Conservation (phyloP, 1,284 basidiomycete genomes). For the Serendipita sp. region DNA sequence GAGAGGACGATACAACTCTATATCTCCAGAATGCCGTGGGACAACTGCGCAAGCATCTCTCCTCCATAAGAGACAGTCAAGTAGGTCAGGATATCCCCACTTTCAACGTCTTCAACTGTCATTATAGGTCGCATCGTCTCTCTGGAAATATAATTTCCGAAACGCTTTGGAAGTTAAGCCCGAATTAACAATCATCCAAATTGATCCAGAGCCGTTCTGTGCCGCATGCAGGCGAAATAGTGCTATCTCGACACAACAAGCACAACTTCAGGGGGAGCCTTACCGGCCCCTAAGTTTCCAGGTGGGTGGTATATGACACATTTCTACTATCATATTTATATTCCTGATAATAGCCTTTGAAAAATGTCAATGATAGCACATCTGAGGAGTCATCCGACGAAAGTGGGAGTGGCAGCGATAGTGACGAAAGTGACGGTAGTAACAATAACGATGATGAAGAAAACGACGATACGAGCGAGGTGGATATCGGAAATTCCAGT, state of each 20-base stretch:
- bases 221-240: not conserved
- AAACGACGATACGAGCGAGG: constrained; percentile 43
- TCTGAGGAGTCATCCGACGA: not conserved
- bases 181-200: not conserved
- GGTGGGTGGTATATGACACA: constrained; percentile 8
- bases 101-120: not conserved
- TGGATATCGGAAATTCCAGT: constrained; percentile 15
- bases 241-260: constrained; percentile 13
- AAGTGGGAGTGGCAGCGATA: not conserved
- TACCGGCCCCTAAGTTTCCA: constrained; percentile 23
- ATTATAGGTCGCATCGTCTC: not conserved
- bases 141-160: not conserved
- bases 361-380: not conserved
- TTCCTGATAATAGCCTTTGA: not conserved
- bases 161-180: not conserved
- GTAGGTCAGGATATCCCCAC: not conserved
- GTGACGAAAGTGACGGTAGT: not conserved
- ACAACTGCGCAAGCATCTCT: constrained; percentile 41
- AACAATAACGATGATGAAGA: not conserved
- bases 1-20: constrained; percentile 38
- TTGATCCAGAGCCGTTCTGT: not conserved
- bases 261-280: constrained; percentile 18
- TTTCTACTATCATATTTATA: not conserved
- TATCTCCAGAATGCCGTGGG: constrained; percentile 43
- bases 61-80: constrained; percentile 10